phyloP scores from a whole-genome alignment of 1,139 yeast genomes.

The Geotrichum cucujoidarum region DNA sequence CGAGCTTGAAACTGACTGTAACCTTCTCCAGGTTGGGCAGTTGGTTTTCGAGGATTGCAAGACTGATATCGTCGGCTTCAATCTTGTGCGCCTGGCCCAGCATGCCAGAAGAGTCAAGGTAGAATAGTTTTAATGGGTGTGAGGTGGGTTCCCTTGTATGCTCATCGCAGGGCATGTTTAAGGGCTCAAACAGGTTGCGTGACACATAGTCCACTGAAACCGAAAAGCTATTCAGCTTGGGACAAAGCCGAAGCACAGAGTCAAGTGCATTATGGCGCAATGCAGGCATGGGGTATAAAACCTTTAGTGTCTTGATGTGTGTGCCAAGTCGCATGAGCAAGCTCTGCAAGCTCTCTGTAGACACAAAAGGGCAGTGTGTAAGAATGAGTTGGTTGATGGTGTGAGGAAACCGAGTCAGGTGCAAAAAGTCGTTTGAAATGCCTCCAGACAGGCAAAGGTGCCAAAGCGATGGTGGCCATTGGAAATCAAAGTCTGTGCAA shows the following conservation, averaged over 20 bases:
- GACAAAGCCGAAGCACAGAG: slow-evolving; percentile 66
- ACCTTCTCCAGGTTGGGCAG: slow-evolving; percentile 62
- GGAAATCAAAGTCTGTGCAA: slow-evolving; percentile 53
- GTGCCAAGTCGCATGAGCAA: slow-evolving; percentile 61
- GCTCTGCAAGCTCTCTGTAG: slow-evolving; percentile 52
- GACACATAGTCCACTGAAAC: slow-evolving; percentile 81
- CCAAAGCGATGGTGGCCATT: slow-evolving; percentile 76
- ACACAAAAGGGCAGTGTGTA: slow-evolving; percentile 81
- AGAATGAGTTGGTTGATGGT: slow-evolving; percentile 69
- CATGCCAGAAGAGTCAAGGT: slow-evolving; percentile 81
- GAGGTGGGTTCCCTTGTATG: slow-evolving; percentile 25
- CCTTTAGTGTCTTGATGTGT: slow-evolving; percentile 55
- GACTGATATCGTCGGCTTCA: slow-evolving; percentile 81
- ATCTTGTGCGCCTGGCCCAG: slow-evolving; percentile 78
- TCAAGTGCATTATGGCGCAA: slow-evolving; percentile 67
- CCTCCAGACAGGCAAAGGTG: slow-evolving; percentile 84
- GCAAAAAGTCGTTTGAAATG: slow-evolving; percentile 71
- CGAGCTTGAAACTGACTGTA: slow-evolving; percentile 68
- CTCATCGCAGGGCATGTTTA: slow-evolving; percentile 30
- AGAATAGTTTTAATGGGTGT: slow-evolving; percentile 61
- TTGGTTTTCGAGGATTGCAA: slow-evolving; percentile 75
- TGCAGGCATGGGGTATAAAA: slow-evolving; percentile 87
- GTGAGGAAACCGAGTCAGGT: slow-evolving; percentile 60
- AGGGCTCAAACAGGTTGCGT: slow-evolving; percentile 35
- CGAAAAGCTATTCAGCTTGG: slow-evolving; percentile 57